phyloP scores from a whole-genome alignment of 768 basidiomycete species.

The Kondoa subrosea region DNA sequence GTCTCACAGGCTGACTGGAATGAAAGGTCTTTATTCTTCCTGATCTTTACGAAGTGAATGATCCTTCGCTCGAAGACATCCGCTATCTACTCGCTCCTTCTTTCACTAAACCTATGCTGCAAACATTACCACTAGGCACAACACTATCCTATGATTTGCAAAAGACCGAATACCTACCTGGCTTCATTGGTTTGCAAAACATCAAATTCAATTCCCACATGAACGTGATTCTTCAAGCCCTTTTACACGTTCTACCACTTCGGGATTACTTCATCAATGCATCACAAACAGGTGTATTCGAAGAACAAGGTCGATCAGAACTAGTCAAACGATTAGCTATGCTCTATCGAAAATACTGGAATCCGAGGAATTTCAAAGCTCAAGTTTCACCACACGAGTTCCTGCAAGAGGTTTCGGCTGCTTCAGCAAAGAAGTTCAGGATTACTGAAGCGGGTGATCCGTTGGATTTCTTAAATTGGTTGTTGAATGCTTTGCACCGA shows the following conservation, averaged over 20 bases:
- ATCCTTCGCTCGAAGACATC: slow-evolving; percentile 92
- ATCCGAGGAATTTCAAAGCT: slow-evolving; percentile 84
- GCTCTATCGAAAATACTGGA: slow-evolving; percentile 88
- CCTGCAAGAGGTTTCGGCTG: slow-evolving; percentile 83
- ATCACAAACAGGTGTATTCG: slow-evolving; percentile 24
- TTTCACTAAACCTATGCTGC: slow-evolving; percentile 49
- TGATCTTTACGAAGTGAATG: slow-evolving; percentile 88
- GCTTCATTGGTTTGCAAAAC: slow-evolving; percentile 91
- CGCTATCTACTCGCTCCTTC: slow-evolving; percentile 70
- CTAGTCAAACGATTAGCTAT: slow-evolving; percentile 71
- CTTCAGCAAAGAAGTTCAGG: slow-evolving; percentile 75
- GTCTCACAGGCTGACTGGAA: not conserved
- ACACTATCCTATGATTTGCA: slow-evolving; percentile 67
- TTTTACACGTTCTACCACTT: slow-evolving; percentile 76
- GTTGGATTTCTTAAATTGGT: slow-evolving; percentile 85
- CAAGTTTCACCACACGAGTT: slow-evolving; percentile 99
- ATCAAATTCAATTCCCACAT: slow-evolving; percentile 94
- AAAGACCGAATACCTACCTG: slow-evolving; percentile 66
- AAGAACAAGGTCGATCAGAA: slow-evolving; percentile 41
- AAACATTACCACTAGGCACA: slow-evolving; percentile 38
- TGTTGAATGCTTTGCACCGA: slow-evolving; percentile 79
- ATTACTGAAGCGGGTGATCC: slow-evolving; percentile 92
- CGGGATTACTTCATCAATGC: slow-evolving; percentile 66
- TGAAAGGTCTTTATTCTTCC: slow-evolving; percentile 84
- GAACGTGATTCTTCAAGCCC: slow-evolving; percentile 87